Percentiles rank a stretch among this genome's conserved stretches.
Evolutionary conservation across 2,329 filamentous ascomycete species (phyloP).

Genomic region (Nothomitra cinnamomea): DNA sequence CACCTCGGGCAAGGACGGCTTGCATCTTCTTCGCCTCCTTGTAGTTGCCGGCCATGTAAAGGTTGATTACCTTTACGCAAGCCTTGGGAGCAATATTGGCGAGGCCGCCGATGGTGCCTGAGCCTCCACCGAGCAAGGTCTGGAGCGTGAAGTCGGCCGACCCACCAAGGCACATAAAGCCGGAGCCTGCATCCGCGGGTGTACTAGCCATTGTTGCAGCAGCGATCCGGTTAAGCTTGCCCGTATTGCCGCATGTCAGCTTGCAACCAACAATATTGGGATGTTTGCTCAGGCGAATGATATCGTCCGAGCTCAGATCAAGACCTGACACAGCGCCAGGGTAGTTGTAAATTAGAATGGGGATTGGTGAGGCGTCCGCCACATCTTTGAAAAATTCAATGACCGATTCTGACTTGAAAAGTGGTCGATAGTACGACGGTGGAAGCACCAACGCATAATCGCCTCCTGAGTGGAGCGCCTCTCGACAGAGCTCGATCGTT

Average conservation of each 20-base stretch:
- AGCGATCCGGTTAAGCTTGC: conserved; percentile 44
- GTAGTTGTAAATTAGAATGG: conserved; percentile 53
- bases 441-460: conserved; percentile 63
- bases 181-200: conserved; percentile 22
- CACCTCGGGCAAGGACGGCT: conserved; percentile 45
- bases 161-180: conserved; percentile 55
- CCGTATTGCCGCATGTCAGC: conserved; percentile 53
- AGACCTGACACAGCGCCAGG: conserved; percentile 46
- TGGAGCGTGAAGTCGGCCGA: conserved; percentile 60
- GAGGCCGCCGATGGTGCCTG: conserved; percentile 54
- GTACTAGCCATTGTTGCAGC: conserved; percentile 30
- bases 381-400: conserved; percentile 49
- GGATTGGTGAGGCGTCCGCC: conserved; percentile 43
- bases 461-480: conserved; percentile 51
- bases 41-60: conserved; percentile 42
- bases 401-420: conserved; percentile 43
- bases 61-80: conserved; percentile 41
- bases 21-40: conserved; percentile 46
- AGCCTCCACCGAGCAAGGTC: conserved; percentile 49
- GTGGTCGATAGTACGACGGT: conserved; percentile 55
- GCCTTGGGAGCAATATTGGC: conserved; percentile 54
- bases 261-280: conserved; percentile 53
- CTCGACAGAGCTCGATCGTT: conserved; percentile 49
- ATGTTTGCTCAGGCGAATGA: conserved; percentile 38
- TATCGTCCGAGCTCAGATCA: conserved; percentile 45